These are phyloP conservation scores for Apiospora kogelbergensis DNA, from an alignment of 2,329 filamentous ascomycete genomes.

Conservation along the genomic window DNA sequence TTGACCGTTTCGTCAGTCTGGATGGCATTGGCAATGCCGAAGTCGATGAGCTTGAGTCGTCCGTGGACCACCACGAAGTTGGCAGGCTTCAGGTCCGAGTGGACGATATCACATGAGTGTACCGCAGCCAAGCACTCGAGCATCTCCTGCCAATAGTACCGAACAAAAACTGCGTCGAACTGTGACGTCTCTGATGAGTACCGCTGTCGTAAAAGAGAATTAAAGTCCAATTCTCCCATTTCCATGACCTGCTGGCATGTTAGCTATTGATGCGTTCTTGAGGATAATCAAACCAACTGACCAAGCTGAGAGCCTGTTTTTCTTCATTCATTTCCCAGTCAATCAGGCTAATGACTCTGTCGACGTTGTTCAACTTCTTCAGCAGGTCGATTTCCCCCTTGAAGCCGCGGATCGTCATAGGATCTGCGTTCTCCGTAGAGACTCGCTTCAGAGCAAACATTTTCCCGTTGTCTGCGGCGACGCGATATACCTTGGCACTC, in stretches of 20 bases:
- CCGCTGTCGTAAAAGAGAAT: constrained; percentile 75
- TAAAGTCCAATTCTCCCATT: constrained; percentile 90
- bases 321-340: constrained; percentile 94
- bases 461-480: constrained; percentile 95
- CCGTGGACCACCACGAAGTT: constrained; percentile 95
- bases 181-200: constrained; percentile 70
- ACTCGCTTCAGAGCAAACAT: constrained; percentile 94
- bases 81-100: constrained; percentile 94
- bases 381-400: constrained; percentile 95
- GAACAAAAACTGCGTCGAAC: constrained; percentile 86
- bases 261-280: constrained; percentile 11
- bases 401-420: constrained; percentile 78
- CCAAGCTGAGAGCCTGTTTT: constrained; percentile 83
- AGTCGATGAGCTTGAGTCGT: constrained; percentile 92
- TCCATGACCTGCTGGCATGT: constrained; percentile 77
- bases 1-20: constrained; percentile 95
- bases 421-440: constrained; percentile 85
- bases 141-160: constrained; percentile 99
- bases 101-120: constrained; percentile 87
- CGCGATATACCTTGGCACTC: constrained; percentile 91
- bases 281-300: constrained; percentile 43
- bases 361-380: constrained; percentile 76
- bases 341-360: constrained; percentile 85
- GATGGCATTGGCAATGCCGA: constrained; percentile 97
- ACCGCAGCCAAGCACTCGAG: constrained; percentile 90